phyloP scores from a whole-genome alignment of 2,329 filamentous ascomycete genomes.

The Aureobasidium vineae region DNA sequence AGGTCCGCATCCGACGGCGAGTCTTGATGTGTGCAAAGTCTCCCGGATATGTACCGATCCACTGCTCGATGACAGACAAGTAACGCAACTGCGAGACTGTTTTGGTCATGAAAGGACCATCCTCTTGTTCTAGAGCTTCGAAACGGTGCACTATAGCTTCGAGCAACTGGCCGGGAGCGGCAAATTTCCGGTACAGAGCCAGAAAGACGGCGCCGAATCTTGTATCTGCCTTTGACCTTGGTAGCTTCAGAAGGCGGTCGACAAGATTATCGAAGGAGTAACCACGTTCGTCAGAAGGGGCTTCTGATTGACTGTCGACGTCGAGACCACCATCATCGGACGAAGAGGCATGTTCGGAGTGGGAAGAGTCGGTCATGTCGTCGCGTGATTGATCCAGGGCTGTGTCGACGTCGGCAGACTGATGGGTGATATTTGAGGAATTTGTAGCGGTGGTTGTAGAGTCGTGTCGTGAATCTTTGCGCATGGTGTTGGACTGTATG shows the following conservation, averaged over 20 bases:
- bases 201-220: conserved; percentile 89
- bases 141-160: conserved; percentile 74
- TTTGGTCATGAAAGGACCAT: conserved; percentile 67
- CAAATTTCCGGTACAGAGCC: conserved; percentile 91
- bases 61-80: conserved; percentile 79
- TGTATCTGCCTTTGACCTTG: conserved; percentile 79
- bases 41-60: conserved; percentile 85
- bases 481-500: conserved; percentile 42
- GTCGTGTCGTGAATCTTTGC: conserved; percentile 37
- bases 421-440: conserved; percentile 41
- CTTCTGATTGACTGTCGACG: conserved; percentile 27
- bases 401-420: conserved; percentile 52
- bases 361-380: conserved; percentile 55
- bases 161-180: conserved; percentile 74
- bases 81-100: conserved; percentile 80
- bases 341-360: conserved; percentile 63
- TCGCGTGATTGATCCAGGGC: conserved; percentile 66
- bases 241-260: conserved; percentile 78
- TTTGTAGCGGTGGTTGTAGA: conserved; percentile 36
- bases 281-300: conserved; percentile 57
- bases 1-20: conserved; percentile 67
- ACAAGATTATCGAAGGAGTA: conserved; percentile 60
- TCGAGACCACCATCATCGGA: conserved; percentile 58
- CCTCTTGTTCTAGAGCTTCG: conserved; percentile 66
- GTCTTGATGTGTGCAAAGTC: conserved; percentile 83